A percentile compares a stretch with the other conserved stretches of the same genome.
Evolutionary conservation across 225 moss, liverwort and hornwort species (phyloP).

Genomic region (Climacium dendroides): DNA sequence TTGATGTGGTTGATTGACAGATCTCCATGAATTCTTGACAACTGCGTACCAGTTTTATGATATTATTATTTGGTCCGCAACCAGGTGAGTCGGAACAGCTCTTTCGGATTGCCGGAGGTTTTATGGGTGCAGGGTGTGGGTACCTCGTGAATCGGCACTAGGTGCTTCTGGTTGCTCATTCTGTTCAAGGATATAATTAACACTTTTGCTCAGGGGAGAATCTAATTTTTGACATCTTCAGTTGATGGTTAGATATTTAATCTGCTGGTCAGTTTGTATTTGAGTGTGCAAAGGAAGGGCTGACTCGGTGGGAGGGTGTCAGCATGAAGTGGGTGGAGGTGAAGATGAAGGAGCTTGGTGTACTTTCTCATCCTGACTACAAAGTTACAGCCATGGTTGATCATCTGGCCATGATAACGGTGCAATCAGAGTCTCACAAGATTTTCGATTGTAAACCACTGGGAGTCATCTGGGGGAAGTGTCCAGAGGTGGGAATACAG

Average conservation of each 20-base stretch:
- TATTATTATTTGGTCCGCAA: constrained; percentile 98
- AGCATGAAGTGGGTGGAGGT: constrained; percentile 99
- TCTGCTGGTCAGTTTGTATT: background rate
- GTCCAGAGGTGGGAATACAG: constrained; percentile 22
- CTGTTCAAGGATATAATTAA: background rate
- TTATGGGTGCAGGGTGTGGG: background rate
- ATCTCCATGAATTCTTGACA: constrained; percentile 87
- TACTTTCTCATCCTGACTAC: constrained; percentile 76
- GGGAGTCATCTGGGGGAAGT: constrained; percentile 94
- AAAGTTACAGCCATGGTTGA: constrained; percentile 87
- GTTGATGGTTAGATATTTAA: background rate
- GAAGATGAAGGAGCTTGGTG: constrained; percentile 99
- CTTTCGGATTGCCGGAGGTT: background rate
- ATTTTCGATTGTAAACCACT: constrained; percentile 98
- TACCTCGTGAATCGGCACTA: background rate
- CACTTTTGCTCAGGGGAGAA: background rate
- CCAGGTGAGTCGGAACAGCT: constrained; percentile 43
- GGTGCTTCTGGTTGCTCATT: background rate
- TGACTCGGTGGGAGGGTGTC: constrained; percentile 19
- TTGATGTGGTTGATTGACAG: constrained; percentile 21
- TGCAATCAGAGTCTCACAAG: constrained; percentile 69
- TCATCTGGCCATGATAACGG: constrained; percentile 90
- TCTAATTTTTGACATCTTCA: background rate
- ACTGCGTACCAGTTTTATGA: constrained; percentile 83
- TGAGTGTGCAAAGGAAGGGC: background rate